Conservation (phyloP, 305 asterid genomes). For the Rubia peregrina region DNA sequence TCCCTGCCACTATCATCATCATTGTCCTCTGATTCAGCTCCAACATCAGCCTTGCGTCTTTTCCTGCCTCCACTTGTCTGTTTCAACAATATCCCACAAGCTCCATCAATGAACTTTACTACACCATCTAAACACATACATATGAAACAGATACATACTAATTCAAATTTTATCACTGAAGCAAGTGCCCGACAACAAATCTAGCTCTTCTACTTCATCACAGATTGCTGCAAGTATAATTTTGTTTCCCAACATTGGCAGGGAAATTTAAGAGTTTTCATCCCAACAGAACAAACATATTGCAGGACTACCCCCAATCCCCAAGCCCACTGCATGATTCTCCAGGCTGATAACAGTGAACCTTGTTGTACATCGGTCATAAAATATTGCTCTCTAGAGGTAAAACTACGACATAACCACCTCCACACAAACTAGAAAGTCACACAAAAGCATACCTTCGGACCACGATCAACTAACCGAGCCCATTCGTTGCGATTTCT, state of each 20-base stretch:
- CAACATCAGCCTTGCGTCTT: conserved; percentile 59
- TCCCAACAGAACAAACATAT: neutral
- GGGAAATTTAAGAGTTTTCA: neutral
- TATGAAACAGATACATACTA: neutral
- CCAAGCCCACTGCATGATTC: too few relatives aligned
- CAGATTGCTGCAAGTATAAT: neutral
- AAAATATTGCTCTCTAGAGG: neutral
- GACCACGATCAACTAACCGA: conserved; percentile 92
- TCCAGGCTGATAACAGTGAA: neutral
- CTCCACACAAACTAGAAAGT: neutral
- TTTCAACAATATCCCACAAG: conserved; percentile 17
- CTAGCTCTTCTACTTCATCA: neutral
- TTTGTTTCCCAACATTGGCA: neutral
- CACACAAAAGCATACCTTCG: conserved; percentile 49
- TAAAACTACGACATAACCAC: neutral
- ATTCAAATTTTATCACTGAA: neutral
- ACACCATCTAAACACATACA: neutral
- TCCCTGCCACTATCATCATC: conserved; percentile 30
- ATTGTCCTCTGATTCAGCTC: conserved; percentile 64
- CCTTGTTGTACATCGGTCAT: too few relatives aligned
- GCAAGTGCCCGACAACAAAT: neutral
- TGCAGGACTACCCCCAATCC: neutral
- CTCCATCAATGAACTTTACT: neutral
- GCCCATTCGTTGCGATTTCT: conserved; percentile 98
- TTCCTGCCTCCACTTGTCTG: conserved; percentile 76